Conservation (phyloP, 2,329 filamentous ascomycete species). For the Fusarium hainanense region DNA sequence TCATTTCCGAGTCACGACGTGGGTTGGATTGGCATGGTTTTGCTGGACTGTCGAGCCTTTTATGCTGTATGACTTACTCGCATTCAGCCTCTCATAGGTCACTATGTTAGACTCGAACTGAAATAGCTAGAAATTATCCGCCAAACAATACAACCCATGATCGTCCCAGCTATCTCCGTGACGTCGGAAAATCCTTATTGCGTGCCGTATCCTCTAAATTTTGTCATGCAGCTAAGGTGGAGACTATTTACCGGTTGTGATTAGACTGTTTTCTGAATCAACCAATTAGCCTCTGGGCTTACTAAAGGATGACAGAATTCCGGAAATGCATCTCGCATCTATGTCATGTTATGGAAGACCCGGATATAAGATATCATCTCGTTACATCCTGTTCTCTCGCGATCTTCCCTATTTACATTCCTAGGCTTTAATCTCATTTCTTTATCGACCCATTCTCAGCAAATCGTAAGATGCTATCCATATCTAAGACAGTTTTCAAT, state of each 20-base stretch:
- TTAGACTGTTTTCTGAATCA: no score
- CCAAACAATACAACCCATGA: conserved; percentile 19
- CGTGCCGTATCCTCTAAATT: not conserved
- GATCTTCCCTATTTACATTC: not conserved
- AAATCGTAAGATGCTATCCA: not conserved
- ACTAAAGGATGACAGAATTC: not conserved
- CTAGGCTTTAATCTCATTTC: not conserved
- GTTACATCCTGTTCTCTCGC: not conserved
- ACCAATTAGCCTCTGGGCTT: not conserved
- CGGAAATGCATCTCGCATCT: not conserved
- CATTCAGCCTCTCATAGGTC: not conserved
- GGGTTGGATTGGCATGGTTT: conserved; percentile 17
- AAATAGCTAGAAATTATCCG: conserved; percentile 15
- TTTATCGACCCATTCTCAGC: not conserved
- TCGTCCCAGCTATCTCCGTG: not conserved
- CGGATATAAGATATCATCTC: not conserved
- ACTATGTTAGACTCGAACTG: not conserved
- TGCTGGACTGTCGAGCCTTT: not conserved
- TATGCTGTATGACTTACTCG: conserved; percentile 11
- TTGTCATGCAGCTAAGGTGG: not conserved
- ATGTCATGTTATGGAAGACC: not conserved
- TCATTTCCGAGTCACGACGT: conserved; percentile 29
- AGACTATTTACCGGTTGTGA: rapidly evolving
- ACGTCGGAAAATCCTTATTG: not conserved
- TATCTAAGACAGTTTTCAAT: not conserved